Conservation (phyloP, 192 early-diverging fungal species). For the Dimargaris cristalligena region DNA sequence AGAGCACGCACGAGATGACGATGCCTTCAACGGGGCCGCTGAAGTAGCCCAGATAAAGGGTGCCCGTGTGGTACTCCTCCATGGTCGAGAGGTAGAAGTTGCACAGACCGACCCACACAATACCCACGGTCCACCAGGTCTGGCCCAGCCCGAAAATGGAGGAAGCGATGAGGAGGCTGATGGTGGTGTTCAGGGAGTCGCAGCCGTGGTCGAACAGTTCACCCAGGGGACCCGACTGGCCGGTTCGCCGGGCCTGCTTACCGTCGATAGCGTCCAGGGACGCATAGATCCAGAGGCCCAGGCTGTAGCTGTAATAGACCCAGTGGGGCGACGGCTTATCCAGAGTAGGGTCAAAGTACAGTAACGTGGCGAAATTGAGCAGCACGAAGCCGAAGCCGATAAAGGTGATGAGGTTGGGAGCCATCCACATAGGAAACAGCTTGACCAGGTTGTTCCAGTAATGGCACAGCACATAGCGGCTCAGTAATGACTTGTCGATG, state of each 20-base stretch:
- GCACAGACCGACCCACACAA: conserved; percentile 40
- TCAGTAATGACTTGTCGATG: conserved; percentile 62
- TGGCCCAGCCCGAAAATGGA: conserved; percentile 49
- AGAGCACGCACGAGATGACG: conserved; percentile 40
- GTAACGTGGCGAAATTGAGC: conserved; percentile 48
- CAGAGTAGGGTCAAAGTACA: conserved; percentile 58
- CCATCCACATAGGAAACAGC: conserved; percentile 74
- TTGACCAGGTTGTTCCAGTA: conserved; percentile 78
- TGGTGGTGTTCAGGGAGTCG: conserved; percentile 46
- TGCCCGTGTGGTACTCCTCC: conserved; percentile 88
- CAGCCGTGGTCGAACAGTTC: conserved; percentile 94
- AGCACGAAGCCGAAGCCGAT: conserved; percentile 65
- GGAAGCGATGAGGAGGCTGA: conserved; percentile 37
- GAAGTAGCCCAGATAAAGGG: conserved; percentile 65
- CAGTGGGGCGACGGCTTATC: conserved; percentile 52
- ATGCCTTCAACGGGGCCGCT: conserved; percentile 89
- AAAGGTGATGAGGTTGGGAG: conserved; percentile 84
- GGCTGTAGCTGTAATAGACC: conserved; percentile 59
- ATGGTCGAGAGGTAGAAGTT: conserved; percentile 88
- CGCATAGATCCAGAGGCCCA: conserved; percentile 77
- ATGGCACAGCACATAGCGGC: conserved; percentile 56
- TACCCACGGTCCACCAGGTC: conserved; percentile 46
- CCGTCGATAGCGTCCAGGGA: conserved; percentile 90
- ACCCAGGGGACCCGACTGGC: conserved; percentile 71
- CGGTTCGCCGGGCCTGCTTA: conserved; percentile 84